Evolutionary conservation across 371 early-diverging fungal species (phyloP).

Genomic region (Mucor indicus): DNA sequence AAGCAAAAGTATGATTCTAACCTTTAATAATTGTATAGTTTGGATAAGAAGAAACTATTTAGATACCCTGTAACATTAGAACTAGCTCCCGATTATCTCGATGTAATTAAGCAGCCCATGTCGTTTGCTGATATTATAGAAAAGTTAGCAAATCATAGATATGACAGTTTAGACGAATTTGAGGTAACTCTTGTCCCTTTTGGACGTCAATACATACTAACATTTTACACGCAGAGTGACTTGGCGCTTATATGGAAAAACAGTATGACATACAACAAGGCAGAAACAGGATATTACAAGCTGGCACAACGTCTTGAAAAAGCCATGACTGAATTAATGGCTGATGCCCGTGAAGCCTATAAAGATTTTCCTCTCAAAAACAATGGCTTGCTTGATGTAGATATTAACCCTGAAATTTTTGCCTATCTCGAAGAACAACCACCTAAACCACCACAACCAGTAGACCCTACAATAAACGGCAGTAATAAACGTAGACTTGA

Average conservation of each 20-base stretch:
- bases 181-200: too few species aligned
- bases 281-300: slow-evolving; percentile 67
- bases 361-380: slow-evolving; percentile 3
- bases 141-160: slow-evolving; percentile 39
- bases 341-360: neutral
- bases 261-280: slow-evolving; percentile 71
- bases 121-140: slow-evolving; percentile 55
- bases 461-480: too few species aligned
- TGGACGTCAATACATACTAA: neutral
- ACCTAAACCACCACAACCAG: neutral
- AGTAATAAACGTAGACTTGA: too few species aligned
- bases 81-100: slow-evolving; percentile 80
- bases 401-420: too few species aligned
- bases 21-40: too few species aligned
- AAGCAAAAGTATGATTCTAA: too few species aligned
- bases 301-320: slow-evolving; percentile 52
- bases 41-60: slow-evolving; percentile 51
- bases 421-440: too few species aligned
- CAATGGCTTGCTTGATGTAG: slow-evolving; percentile 43
- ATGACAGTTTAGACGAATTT: slow-evolving; percentile 38
- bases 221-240: neutral
- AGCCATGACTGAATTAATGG: slow-evolving; percentile 27
- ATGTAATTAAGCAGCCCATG: slow-evolving; percentile 64
- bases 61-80: slow-evolving; percentile 69
- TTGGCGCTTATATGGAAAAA: slow-evolving; percentile 63